Evolutionary conservation across 2,329 filamentous ascomycete species (phyloP), one percentile per base, ranked within the genome.

Genomic region (Pseudopithomyces maydicus): DNA sequence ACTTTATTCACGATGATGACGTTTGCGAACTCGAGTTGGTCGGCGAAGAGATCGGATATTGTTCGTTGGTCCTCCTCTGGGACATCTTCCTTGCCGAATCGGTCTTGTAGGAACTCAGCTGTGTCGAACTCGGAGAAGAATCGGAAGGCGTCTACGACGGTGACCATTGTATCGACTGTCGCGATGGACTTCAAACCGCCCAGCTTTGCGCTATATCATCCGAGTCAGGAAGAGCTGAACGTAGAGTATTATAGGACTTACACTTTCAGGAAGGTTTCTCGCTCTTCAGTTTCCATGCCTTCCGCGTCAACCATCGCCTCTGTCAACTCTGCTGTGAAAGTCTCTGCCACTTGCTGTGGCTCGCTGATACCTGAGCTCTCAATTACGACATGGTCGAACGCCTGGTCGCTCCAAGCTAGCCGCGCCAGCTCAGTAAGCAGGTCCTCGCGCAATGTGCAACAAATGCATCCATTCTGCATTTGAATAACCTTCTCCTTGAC

Each of bases 21-120:
- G 62, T 91, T 88, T 0, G 89, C 88, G 64, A 92, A 92, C 73
- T 92, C 89, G 57, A 91, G 89, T 66, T 91, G 89, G 63, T 91
- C 89, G 0, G 90, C 88, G 82, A 91, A 89, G 0, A 92, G 80
- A 62, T 91, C 88, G 0, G 88, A 90, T 2, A 92, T 88, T 0
- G 88, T 91, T 0, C 89, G 79, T 62, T 92, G 88, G 57, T 92
- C 89, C 62, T 91, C 89, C 0, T 74, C 84, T 71, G 5, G 84
- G 0, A 73, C 69, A 53, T 88, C 86, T 5, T 87, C 81, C 12
- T 80, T 72, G 1, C 81, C 80, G 54, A 84, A 85, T 1, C 89
- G 82, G 20, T 86, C 82, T 0, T 87, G 88, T 0, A 91, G 75
- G 14, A 91, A 82, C 55, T 91, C 87, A 1, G 82, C 80, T 0